Base-by-base conservation (phyloP, 2,329 filamentous ascomycete species). In the Didymella pinodella region DNA sequence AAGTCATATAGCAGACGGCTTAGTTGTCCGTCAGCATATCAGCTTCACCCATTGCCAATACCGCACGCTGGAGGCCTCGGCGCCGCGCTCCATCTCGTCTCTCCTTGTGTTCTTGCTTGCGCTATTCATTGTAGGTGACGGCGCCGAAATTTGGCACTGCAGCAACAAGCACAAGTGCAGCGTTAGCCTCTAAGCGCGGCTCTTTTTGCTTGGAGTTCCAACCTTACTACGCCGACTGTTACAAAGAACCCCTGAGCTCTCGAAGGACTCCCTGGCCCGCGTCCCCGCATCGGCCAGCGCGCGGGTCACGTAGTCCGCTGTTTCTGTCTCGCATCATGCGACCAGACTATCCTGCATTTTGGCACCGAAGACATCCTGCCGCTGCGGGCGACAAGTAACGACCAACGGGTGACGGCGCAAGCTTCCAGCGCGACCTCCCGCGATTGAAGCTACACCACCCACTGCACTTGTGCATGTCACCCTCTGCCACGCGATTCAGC, bases 321-420 rank as follows among this genome's bases (percentile, higher is more conserved):
- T 64, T 64, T 65, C 59, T 61, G 55, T 46, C 57, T 57, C 64
- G 59, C 62, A 57, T 64, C 56, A 69, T 69, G 67, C 67, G 51
- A 61, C 50, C 56, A 40, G 47, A 7, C 47, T 43, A 28, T 46
- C 34, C 54, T 59, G 58, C 64, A 60, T 61, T 49, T 20, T 59
- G 56, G 41, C 45, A 46, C 48, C 54, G 46, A 59, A 47, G 41
- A 32, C 50, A 28, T 38, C 38, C 46, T 50, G 50, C 46, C 56
- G 56, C 56, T 58, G 40, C 49, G 49, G 49, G 56, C 50, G 56
- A 58, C 56, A 41, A 54, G 26, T 52, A 34, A 41, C 48, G 32
- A 22, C 32, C 34, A 34, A 25, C 48, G 48, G n/a, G 36, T 29
- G 28, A 56, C 57, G 48, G 53, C 52, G 48, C 57, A 26, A 32